Evolutionary conservation across 176 grass and related monocot species (phyloP), one percentile per base, ranked within the genome.

Genomic region (Aegilops sharonensis): DNA sequence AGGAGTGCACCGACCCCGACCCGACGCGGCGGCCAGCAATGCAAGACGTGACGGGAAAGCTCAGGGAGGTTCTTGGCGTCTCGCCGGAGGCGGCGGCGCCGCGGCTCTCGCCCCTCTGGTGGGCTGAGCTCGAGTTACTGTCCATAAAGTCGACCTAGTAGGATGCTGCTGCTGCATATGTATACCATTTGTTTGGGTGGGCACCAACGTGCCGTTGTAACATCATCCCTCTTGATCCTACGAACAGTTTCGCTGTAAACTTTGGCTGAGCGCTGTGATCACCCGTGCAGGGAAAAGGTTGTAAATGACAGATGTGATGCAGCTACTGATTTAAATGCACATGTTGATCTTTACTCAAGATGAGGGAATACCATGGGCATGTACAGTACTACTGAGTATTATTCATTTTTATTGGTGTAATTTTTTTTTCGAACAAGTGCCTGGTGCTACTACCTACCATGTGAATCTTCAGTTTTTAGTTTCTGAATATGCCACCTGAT

Each of bases 121-220:
- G 96, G 96, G 96, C 96, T 11, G 96, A 98, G 86, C 92, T 98
- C 52, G 96, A 95, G 90, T 81, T 98, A 85, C 79, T 98, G 13
- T 95, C 96, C 21, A 87, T 92, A 57, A 92, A 98, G 80, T 89
- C 91, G 36, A 92, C 74, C 81, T 94, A 91, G 85, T 82, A 69
- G 87, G 45, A 67, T 64, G 21, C 56, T 90, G 54, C 61, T 52
- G 50, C 50, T 54, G 50, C 50, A 54, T 54, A 27, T 75, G 8
- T 52, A 27, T 50, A 56, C 30, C 68, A 10, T 31, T 52, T 90
- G 79, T 42, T 78, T 47, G 67, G 47, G 83, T 37, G 82, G 25
- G 84, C 62, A 86, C 78, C 64, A 82, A 81, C 23, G 30, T 73
- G 60, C 29, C 47, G 40, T 45, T 87, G 84, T 52, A 83, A 65